Evolutionary conservation across 805 yeast genomes (phyloP).

Genomic region (Candida lessepsii): DNA sequence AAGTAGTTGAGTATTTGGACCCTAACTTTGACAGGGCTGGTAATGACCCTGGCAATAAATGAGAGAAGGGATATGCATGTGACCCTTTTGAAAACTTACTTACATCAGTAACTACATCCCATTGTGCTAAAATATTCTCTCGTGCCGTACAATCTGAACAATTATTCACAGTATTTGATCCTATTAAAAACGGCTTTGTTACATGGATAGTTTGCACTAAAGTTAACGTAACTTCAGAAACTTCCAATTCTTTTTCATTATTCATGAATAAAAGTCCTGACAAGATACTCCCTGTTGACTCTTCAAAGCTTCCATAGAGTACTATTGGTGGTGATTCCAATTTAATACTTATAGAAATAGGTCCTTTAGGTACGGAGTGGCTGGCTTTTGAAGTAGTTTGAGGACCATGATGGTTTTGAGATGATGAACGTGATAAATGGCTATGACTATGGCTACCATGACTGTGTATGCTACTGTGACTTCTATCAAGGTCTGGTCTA

Average conservation of each 20-base stretch:
- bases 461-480: background rate
- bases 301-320: constrained; percentile 74
- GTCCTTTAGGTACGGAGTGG: background rate
- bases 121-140: constrained; percentile 67
- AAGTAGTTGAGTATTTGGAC: constrained; percentile 41
- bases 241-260: constrained; percentile 14
- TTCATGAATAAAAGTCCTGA: constrained; percentile 71
- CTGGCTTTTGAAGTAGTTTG: background rate
- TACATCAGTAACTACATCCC: constrained; percentile 75
- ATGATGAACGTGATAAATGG: background rate
- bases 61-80: constrained; percentile 91
- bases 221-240: constrained; percentile 60
- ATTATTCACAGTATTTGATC: constrained; percentile 42
- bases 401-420: background rate
- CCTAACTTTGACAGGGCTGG: constrained; percentile 81
- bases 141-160: constrained; percentile 61
- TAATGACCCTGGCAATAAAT: constrained; percentile 79
- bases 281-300: constrained; percentile 81
- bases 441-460: background rate
- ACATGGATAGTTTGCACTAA: constrained; percentile 71
- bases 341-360: constrained; percentile 37
- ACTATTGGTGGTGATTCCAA: constrained; percentile 92
- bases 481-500: background rate
- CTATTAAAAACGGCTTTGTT: constrained; percentile 64
- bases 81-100: constrained; percentile 61